These are phyloP conservation scores for Barnettozyma populi DNA, from an alignment of 805 yeast genomes.

Conservation along the genomic window DNA sequence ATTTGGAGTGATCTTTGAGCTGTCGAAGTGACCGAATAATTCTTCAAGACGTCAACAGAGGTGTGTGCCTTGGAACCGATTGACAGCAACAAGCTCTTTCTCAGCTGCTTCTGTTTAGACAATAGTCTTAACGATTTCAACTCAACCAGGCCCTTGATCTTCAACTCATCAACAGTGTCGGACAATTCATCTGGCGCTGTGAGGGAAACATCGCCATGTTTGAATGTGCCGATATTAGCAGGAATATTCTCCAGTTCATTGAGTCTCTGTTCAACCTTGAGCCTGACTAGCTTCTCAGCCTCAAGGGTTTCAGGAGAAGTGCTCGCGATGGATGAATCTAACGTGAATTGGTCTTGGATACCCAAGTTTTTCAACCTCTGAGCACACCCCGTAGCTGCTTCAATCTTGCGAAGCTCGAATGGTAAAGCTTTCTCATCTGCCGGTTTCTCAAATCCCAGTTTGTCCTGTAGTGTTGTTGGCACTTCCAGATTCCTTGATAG, in stretches of 20 bases:
- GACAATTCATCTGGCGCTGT: slow-evolving; percentile 40
- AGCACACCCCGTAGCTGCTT: slow-evolving; percentile 26
- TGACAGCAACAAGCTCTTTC: slow-evolving; percentile 52
- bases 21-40: slow-evolving; percentile 52
- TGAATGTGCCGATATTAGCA: slow-evolving; percentile 60
- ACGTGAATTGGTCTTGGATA: slow-evolving; percentile 22
- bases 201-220: slow-evolving; percentile 38
- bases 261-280: slow-evolving; percentile 53
- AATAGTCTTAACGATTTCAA: slow-evolving; percentile 61
- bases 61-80: slow-evolving; percentile 54
- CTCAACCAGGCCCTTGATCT: slow-evolving; percentile 64
- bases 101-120: slow-evolving; percentile 63
- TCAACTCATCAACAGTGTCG: slow-evolving; percentile 47
- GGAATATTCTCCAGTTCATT: slow-evolving; percentile 61
- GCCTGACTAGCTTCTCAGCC: slow-evolving; percentile 48
- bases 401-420: slow-evolving; percentile 18
- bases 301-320: slow-evolving; percentile 30
- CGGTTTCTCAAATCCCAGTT: slow-evolving; percentile 24
- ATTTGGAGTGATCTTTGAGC: slow-evolving; percentile 66
- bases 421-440: background rate
- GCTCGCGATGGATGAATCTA: slow-evolving; percentile 14
- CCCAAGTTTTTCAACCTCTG: slow-evolving; percentile 27
- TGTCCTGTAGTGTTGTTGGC: slow-evolving; percentile 45
- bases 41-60: slow-evolving; percentile 43
- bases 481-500: slow-evolving; percentile 61